Evolutionary conservation across 805 yeast genomes (phyloP), one percentile per base, ranked within the genome.

Genomic region (Debaryomyces castellii): DNA sequence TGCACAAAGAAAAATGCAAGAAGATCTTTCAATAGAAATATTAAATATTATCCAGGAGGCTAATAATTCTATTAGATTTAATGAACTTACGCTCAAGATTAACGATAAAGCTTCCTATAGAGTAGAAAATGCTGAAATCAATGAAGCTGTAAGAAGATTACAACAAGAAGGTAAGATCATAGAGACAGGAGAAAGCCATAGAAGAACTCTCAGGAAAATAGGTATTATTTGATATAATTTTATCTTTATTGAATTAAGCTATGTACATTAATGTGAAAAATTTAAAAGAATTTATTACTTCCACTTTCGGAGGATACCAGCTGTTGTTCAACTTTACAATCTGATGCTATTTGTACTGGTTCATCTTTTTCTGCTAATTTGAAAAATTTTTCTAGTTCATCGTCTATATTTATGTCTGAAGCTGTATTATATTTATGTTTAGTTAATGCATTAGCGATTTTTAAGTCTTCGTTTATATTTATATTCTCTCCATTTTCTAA

Each of bases 1-100:
- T 1, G 88, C 92, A 3, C 96, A 91, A 64, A 77, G 96, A 64
- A 78, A 82, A 55, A 63, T 84, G 62, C 85, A 82, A 54, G 89
- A 85, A 52, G 96, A 87, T 59, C 71, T 88, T 51, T 74, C 80
- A 11, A 78, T 81, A 47, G 87, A 80, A 50, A 71, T 90, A 4
- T 55, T 83, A 49, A 66, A 69, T 22, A 66, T 82, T 33, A 63
- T 89, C 11, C 82, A 79, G 25, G 78, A 73, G 25, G 67, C 70
- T 21, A 62, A 66, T 23, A 73, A 76, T 18, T 66, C 78, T 11
- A 76, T 87, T 38, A 61, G 81, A 20, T 85, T 81, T 57, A 76
- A 76, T 41, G 86, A 81, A 14, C 67, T 90, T 53, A 67, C 81
- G 25, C 72, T 78, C 36, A 77, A 71, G 52, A 67, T 89, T 51